These are phyloP conservation scores for Epichloe sp. DNA, from an alignment of 2,329 filamentous ascomycete species.

Conservation along the genomic window DNA sequence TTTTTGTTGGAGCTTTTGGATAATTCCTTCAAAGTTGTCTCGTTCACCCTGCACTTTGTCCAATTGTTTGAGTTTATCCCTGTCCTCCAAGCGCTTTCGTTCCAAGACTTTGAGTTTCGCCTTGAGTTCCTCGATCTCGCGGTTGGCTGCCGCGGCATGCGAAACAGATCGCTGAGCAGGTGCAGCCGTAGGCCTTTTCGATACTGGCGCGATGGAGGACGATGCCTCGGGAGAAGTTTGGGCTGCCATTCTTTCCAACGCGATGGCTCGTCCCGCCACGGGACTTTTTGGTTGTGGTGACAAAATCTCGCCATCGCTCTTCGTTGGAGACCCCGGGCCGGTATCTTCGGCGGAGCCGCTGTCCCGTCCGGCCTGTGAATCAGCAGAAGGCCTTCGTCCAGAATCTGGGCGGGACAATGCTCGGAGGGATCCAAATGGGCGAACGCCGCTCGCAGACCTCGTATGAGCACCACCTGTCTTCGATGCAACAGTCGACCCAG, in stretches of 20 bases:
- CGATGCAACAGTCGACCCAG: slow-evolving; percentile 27
- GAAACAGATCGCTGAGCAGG: slow-evolving; percentile 26
- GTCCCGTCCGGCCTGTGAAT: slow-evolving; percentile 31
- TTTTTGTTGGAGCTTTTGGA: slow-evolving; percentile 82
- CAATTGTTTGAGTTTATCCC: slow-evolving; percentile 68
- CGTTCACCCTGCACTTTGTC: slow-evolving; percentile 64
- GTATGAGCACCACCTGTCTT: slow-evolving; percentile 19
- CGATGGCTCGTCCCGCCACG: slow-evolving; percentile 34
- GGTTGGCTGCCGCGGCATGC: slow-evolving; percentile 38
- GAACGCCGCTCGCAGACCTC: slow-evolving; percentile 28
- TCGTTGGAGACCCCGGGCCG: slow-evolving; percentile 30
- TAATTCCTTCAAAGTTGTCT: slow-evolving; percentile 69
- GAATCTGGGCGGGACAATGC: slow-evolving; percentile 23
- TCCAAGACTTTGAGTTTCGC: slow-evolving; percentile 79
- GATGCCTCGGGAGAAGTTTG: slow-evolving; percentile 16
- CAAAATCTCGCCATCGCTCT: slow-evolving; percentile 36
- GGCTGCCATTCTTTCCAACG: slow-evolving; percentile 36
- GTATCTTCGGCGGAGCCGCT: slow-evolving; percentile 21
- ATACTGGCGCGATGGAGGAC: slow-evolving; percentile 18
- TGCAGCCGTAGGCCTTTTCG: slow-evolving; percentile 17
- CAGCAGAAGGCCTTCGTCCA: slow-evolving; percentile 31
- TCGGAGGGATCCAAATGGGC: slow-evolving; percentile 25
- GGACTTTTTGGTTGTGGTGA: slow-evolving; percentile 39
- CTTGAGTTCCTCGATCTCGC: slow-evolving; percentile 77
- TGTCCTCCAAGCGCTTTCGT: slow-evolving; percentile 72